Evolutionary conservation across 2,329 filamentous ascomycete species (phyloP).

Genomic region (Hansfordia pulvinata): DNA sequence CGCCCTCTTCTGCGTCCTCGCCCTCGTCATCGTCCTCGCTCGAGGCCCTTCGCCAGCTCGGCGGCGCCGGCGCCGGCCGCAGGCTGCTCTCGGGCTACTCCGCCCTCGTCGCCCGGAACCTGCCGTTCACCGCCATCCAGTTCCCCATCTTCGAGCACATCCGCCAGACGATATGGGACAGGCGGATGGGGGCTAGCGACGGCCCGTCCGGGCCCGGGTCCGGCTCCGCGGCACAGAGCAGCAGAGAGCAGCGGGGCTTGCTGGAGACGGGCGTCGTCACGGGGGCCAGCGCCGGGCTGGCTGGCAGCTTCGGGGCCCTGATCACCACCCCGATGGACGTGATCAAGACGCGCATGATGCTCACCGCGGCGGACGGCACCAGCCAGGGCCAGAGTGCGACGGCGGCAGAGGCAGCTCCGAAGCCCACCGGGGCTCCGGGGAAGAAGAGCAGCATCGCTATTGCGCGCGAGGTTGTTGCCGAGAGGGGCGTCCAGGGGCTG

Average conservation of each 20-base stretch:
- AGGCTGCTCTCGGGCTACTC: constrained; percentile 61
- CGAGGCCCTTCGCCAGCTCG: constrained; percentile 34
- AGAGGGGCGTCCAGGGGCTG: constrained; percentile 58
- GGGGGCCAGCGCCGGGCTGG: constrained; percentile 57
- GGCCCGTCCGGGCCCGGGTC: constrained; percentile 12
- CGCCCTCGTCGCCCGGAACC: constrained; percentile 66
- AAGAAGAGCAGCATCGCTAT: constrained; percentile 40
- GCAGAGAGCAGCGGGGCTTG: constrained; percentile 21
- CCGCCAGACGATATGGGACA: constrained; percentile 34
- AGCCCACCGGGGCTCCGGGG: constrained; percentile 15
- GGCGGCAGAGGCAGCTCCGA: constrained; percentile 12
- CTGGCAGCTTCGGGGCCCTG: constrained; percentile 62
- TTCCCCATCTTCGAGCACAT: constrained; percentile 75
- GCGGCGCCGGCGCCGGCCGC: constrained; percentile 38
- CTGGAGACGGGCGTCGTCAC: constrained; percentile 59
- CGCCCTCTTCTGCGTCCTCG: constrained; percentile 6
- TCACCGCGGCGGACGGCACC: constrained; percentile 36
- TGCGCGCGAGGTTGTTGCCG: constrained; percentile 47
- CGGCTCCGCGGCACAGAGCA: constrained; percentile 18
- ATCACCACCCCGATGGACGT: constrained; percentile 86
- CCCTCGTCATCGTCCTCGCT: constrained; percentile 23
- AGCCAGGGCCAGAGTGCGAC: constrained; percentile 11
- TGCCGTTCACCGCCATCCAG: constrained; percentile 79
- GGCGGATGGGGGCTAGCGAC: constrained; percentile 2
- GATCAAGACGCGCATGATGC: constrained; percentile 82